Evolutionary conservation across 2,329 filamentous ascomycete genomes (phyloP).

Genomic region (Verticillium nonalfalfae): DNA sequence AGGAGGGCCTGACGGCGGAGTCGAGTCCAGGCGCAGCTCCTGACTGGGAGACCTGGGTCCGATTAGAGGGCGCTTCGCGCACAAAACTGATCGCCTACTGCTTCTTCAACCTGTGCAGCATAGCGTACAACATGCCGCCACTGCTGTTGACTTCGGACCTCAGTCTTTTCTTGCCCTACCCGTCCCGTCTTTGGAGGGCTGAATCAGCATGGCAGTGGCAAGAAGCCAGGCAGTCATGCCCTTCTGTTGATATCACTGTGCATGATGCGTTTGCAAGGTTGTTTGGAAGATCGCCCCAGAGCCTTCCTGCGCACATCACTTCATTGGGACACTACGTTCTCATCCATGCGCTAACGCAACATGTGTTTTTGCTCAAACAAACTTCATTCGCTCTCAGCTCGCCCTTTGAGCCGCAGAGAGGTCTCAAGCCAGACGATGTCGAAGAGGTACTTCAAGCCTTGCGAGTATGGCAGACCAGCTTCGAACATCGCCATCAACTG

Average conservation of each 20-base stretch:
- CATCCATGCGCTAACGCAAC: constrained; percentile 65
- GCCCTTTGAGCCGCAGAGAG: constrained; percentile 42
- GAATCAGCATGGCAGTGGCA: constrained; percentile 56
- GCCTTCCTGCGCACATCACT: constrained; percentile 42
- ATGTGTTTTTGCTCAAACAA: constrained; percentile 64
- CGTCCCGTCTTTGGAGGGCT: constrained; percentile 50
- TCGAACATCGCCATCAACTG: constrained; percentile 48
- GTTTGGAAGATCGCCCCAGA: constrained; percentile 43
- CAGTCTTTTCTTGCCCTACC: constrained; percentile 47
- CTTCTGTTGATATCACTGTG: constrained; percentile 44
- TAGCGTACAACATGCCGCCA: constrained; percentile 55
- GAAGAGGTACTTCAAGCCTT: constrained; percentile 50
- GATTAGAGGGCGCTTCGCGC: constrained; percentile 47
- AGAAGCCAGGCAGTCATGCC: constrained; percentile 44
- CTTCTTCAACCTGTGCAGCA: constrained; percentile 57
- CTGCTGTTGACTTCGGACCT: constrained; percentile 52
- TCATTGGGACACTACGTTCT: constrained; percentile 65
- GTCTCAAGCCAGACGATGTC: constrained; percentile 46
- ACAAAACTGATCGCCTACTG: constrained; percentile 56
- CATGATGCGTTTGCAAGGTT: constrained; percentile 52
- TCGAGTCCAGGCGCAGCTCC: constrained; percentile 34
- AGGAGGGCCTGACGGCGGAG: constrained; percentile 47
- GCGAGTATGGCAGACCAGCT: constrained; percentile 51
- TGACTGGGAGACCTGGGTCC: constrained; percentile 56
- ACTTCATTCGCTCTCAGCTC: constrained; percentile 42